Evolutionary conservation across 129 eudicot genomes (phyloP).

Genomic region (Saussurea involucrata): DNA sequence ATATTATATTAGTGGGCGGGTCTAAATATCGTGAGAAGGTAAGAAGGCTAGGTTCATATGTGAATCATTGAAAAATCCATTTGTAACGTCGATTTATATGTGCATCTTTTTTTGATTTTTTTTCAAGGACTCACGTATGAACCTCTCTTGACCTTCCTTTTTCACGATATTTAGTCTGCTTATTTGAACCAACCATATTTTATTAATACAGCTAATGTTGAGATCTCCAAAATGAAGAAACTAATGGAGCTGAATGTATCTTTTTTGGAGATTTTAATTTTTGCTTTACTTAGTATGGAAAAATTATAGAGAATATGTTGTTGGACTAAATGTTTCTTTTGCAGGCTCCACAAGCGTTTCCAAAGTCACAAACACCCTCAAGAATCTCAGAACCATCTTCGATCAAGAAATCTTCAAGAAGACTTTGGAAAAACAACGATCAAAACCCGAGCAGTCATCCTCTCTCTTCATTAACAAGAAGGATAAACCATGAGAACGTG

Average conservation of each 20-base stretch:
- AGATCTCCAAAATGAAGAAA: background rate
- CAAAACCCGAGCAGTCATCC: conserved; percentile 30
- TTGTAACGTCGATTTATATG: no score
- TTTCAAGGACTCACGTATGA: no score
- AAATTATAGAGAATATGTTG: no score
- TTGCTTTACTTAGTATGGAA: background rate
- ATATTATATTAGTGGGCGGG: no score
- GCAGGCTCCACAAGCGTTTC: conserved; percentile 35
- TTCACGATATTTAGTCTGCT: no score
- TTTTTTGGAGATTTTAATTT: background rate
- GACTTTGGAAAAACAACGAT: conserved; percentile 35
- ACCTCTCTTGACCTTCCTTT: no score
- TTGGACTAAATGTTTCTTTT: conserved; percentile 31
- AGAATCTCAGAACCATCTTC: conserved; percentile 30
- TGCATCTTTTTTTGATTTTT: no score
- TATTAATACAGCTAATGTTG: background rate
- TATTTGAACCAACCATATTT: no score
- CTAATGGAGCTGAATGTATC: background rate
- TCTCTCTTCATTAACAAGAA: conserved; percentile 36
- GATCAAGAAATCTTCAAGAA: conserved; percentile 39
- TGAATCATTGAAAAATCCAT: no score
- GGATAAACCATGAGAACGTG: conserved; percentile 34
- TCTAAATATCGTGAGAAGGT: no score
- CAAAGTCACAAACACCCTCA: conserved; percentile 39
- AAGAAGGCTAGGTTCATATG: no score